Percentiles rank a stretch among this genome's conserved stretches.
phyloP scores from a whole-genome alignment of 139 green algal genomes.

The Closterium sp. region DNA sequence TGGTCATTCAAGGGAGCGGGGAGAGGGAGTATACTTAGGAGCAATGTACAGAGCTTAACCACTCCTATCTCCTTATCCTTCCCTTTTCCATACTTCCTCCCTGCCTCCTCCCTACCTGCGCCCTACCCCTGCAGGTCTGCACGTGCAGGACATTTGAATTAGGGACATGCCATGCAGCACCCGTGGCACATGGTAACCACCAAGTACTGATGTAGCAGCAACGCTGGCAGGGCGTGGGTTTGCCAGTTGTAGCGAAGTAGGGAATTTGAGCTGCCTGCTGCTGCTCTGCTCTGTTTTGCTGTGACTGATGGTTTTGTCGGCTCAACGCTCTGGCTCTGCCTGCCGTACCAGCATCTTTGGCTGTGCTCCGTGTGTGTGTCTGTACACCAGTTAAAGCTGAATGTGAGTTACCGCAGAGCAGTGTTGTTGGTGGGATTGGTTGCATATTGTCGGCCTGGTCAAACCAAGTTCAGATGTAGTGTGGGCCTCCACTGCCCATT shows the following conservation, averaged over 20 bases:
- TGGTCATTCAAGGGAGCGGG: too few relatives aligned
- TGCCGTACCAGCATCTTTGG: neutral
- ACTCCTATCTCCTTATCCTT: neutral
- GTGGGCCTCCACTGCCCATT: too few relatives aligned
- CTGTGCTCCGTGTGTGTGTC: neutral
- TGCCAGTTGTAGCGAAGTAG: neutral
- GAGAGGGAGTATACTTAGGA: too few relatives aligned
- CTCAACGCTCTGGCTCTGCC: neutral
- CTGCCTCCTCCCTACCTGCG: too few relatives aligned
- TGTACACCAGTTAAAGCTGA: neutral
- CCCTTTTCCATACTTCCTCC: neutral
- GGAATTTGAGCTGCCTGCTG: neutral
- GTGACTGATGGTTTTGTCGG: neutral
- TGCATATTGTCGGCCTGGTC: too few relatives aligned
- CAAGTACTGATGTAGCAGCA: neutral
- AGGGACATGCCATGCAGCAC: neutral
- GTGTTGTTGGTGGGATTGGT: too few relatives aligned
- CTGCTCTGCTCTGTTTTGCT: neutral
- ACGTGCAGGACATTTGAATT: constrained; percentile 25
- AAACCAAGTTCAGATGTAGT: too few relatives aligned
- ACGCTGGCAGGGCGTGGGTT: neutral
- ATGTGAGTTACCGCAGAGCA: too few relatives aligned
- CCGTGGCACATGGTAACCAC: neutral
- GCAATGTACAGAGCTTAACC: too few relatives aligned
- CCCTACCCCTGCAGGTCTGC: constrained; percentile 2